Evolutionary conservation across 163 green algal genomes (phyloP).

Genomic region (Picocystis sp.): DNA sequence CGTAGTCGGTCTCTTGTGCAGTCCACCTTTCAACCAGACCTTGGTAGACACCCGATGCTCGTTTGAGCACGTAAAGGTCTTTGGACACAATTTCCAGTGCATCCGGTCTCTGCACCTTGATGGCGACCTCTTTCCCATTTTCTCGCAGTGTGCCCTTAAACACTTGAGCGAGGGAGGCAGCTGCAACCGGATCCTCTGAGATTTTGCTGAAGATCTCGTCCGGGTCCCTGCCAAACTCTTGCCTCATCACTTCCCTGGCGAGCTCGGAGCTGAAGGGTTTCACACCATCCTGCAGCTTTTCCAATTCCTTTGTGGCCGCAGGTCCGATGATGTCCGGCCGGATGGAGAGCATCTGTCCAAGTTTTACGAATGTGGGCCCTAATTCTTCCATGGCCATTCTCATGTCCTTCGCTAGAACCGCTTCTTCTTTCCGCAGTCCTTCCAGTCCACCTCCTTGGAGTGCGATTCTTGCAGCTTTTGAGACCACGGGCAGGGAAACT

Average conservation of each 20-base stretch:
- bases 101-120: conserved; percentile 66
- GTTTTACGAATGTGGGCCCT: conserved; percentile 60
- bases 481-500: conserved; percentile 10
- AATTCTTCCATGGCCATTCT: conserved; percentile 67
- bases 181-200: conserved; percentile 46
- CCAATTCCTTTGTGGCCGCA: conserved; percentile 53
- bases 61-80: conserved; percentile 75
- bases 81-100: conserved; percentile 28
- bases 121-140: conserved; percentile 53
- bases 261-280: conserved; percentile 37
- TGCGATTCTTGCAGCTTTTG: neutral
- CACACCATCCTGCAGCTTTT: conserved; percentile 56
- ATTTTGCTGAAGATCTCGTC: conserved; percentile 53
- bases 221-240: conserved; percentile 38
- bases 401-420: conserved; percentile 44
- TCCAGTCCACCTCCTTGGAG: conserved; percentile 11
- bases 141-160: conserved; percentile 15
- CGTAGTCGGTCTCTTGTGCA: conserved; percentile 45
- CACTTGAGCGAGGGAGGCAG: conserved; percentile 57
- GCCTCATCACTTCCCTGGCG: conserved; percentile 34
- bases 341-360: conserved; percentile 74
- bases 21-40: conserved; percentile 18
- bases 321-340: conserved; percentile 72
- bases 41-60: conserved; percentile 48
- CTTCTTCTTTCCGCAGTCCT: conserved; percentile 11